Evolutionary conservation across 768 basidiomycete genomes (phyloP).

Genomic region (Boletellus sp.): DNA sequence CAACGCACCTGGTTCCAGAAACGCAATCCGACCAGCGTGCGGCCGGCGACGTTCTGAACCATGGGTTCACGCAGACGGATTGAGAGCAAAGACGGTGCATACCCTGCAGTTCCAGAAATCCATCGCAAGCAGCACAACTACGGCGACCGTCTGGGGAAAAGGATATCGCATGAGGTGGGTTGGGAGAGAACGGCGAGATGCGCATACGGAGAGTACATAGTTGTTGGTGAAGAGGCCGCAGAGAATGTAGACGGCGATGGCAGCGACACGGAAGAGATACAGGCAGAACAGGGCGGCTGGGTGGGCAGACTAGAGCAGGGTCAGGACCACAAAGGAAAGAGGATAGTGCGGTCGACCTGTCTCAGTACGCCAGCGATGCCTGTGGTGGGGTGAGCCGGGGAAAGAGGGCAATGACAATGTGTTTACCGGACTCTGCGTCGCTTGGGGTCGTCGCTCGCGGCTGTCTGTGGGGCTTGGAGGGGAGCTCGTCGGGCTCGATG

Average conservation of each 20-base stretch:
- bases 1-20: constrained; percentile 89
- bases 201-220: constrained; percentile 86
- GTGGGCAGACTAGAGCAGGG: constrained; percentile 61
- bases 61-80: constrained; percentile 1
- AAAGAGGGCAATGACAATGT: background rate
- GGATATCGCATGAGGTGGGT: background rate
- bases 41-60: constrained; percentile 82
- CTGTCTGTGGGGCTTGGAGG: constrained; percentile 27
- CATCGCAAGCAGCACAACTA: constrained; percentile 91
- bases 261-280: constrained; percentile 82
- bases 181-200: background rate
- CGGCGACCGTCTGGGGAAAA: constrained; percentile 67
- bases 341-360: constrained; percentile 46
- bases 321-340: constrained; percentile 13
- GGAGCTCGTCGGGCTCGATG: constrained; percentile 81
- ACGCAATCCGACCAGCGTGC: constrained; percentile 89
- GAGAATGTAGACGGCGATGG: constrained; percentile 91
- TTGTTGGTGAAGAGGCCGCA: constrained; percentile 86
- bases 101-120: constrained; percentile 99
- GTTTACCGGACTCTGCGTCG: constrained; percentile 74
- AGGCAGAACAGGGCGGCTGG: constrained; percentile 83
- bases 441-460: constrained; percentile 54
- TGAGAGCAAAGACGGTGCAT: constrained; percentile 17
- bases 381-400: constrained; percentile 23
- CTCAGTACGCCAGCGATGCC: constrained; percentile 73